Evolutionary conservation across 139 green algal genomes (phyloP), one percentile per base, ranked within the genome.

Genomic region (Astrephomene gubernaculifera): DNA sequence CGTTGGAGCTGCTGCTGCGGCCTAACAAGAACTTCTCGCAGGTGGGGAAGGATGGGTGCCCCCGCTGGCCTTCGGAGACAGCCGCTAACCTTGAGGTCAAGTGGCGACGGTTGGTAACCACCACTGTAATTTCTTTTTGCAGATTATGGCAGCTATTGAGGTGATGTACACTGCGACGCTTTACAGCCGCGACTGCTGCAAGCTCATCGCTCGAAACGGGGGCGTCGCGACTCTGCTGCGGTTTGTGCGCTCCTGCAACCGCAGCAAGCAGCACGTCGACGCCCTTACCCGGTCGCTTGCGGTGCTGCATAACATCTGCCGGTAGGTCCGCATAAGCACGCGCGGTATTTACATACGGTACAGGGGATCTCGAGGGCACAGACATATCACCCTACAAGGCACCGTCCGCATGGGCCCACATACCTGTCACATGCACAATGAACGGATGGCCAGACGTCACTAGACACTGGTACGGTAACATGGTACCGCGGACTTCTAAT

Each of bases 231-330:
- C 78, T 1, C 75, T 96, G 73, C 76, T 96, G 67, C 86, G 67
- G 9, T 92, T 93, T 87, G 80, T 95, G 67, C 88, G 88, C 22
- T 71, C 70, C 67, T 94, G 92, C 86, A 96, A 96, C 87, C 90
- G 92, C 75, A 91, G 83, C 87, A 87, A 91, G 87, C 94, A 92
- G 36, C 92, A 95, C 78, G 70, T 90, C 43, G 89, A 92, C 24
- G 82, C 92, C 60, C 85, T 95, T 10, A 39, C 74, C 22, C 63
- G 71, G 27, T 85, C 87, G 31, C 86, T 96, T 65, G 81, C 53
- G 22, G 87, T 91, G 65, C 74, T 97, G 71, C 33, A 43, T 41
- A 93, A 95, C 89, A 85, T 95, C n/a, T 91, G 87, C 85, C 67
- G 78, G 65, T 87, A n/a, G 7, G 79, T 8, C n/a, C n/a, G n/a